phyloP scores from a whole-genome alignment of 306 rosid species.

The Acacia crassicarpa region DNA sequence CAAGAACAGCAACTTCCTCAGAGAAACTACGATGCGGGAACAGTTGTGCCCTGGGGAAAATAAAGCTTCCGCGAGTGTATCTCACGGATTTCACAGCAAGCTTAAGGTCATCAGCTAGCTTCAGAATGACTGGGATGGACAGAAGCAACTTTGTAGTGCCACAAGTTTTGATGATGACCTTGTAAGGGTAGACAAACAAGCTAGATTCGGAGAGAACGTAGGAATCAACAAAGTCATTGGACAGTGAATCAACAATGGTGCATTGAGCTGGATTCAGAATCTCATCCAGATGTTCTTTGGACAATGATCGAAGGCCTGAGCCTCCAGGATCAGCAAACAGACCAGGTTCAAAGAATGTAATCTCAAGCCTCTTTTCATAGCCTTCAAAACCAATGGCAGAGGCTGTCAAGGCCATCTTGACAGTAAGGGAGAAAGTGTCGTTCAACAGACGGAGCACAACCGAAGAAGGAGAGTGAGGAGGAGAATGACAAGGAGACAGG shows the following conservation, averaged over 20 bases:
- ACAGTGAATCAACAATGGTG: constrained; percentile 82
- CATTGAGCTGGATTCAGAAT: constrained; percentile 85
- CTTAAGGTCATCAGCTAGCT: constrained; percentile 59
- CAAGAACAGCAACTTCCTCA: constrained; percentile 78
- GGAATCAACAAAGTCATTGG: constrained; percentile 77
- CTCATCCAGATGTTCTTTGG: constrained; percentile 72
- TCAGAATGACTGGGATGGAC: constrained; percentile 76
- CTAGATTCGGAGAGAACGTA: constrained; percentile 97
- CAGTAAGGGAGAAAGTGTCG: constrained; percentile 20
- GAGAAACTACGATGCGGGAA: constrained; percentile 82
- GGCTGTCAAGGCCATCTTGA: constrained; percentile 56
- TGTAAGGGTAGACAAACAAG: constrained; percentile 77
- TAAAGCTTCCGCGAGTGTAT: constrained; percentile 90
- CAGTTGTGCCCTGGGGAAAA: constrained; percentile 80
- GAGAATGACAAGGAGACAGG: background rate
- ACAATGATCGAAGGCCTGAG: constrained; percentile 71
- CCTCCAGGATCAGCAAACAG: constrained; percentile 69
- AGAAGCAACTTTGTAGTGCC: constrained; percentile 90
- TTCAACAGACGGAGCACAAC: constrained; percentile 24
- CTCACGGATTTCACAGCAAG: constrained; percentile 77
- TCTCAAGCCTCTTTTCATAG: constrained; percentile 93
- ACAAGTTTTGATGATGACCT: constrained; percentile 86
- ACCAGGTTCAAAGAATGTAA: constrained; percentile 66
- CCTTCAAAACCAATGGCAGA: constrained; percentile 98
- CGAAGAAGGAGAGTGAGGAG: constrained; percentile 1